A percentile compares a stretch with the other conserved stretches of the same genome.
phyloP scores from a whole-genome alignment of 2,329 filamentous ascomycete species.

The Corniculantispora saksenae region DNA sequence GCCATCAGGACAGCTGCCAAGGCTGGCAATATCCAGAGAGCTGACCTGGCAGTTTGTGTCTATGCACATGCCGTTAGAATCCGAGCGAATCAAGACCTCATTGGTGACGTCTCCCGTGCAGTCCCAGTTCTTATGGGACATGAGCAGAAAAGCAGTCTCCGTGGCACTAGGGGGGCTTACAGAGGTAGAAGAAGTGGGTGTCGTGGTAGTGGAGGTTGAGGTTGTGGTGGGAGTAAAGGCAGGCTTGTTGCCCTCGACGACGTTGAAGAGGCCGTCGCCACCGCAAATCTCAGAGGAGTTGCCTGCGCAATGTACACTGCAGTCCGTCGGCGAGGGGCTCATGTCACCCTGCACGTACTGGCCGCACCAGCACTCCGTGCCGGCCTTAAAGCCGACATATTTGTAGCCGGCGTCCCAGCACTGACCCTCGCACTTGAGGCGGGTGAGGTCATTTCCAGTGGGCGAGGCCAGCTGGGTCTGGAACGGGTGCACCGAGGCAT shows the following conservation, averaged over 20 bases:
- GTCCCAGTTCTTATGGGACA: neutral
- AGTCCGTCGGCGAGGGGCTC: neutral
- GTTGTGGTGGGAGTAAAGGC: neutral
- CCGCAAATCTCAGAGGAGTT: constrained; percentile 9
- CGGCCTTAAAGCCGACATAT: constrained; percentile 10
- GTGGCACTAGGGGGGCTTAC: neutral
- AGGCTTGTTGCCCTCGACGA: neutral
- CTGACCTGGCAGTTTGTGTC: constrained; percentile 1
- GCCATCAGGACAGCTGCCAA: neutral
- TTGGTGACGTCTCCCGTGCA: constrained; percentile 3
- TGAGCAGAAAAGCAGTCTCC: constrained; percentile 3
- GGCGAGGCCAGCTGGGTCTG: constrained; percentile 4
- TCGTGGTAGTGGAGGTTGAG: neutral
- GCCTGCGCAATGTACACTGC: neutral
- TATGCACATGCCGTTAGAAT: neutral
- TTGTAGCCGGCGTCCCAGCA: constrained; percentile 6
- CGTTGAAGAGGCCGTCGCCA: neutral
- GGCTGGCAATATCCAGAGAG: neutral
- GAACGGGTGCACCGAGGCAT: neutral
- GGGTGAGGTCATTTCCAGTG: neutral
- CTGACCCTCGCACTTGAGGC: neutral
- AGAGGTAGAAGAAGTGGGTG: neutral
- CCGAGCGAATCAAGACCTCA: neutral
- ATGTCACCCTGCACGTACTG: neutral
- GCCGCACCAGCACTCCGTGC: constrained; percentile 14